Conservation (phyloP, 345 rosid genomes). For the Dovyalis caffra region DNA sequence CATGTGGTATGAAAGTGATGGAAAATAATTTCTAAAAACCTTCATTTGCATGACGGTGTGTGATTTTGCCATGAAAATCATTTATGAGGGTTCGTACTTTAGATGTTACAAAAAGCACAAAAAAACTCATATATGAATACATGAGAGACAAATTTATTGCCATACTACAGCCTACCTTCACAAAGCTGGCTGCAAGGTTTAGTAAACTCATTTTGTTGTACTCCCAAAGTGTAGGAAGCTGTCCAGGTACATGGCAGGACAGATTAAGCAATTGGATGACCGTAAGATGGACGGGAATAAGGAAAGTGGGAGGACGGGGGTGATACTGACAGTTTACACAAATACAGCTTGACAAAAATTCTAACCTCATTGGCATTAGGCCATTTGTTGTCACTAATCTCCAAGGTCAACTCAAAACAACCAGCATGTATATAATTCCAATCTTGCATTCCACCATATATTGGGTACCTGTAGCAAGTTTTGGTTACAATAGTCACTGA, state of each 20-base stretch:
- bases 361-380: constrained; percentile 80
- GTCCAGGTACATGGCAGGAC: constrained; percentile 19
- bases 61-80: neutral
- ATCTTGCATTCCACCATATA: constrained; percentile 99
- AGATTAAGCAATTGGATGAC: constrained; percentile 19
- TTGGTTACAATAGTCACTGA: constrained; percentile 15
- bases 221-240: constrained; percentile 89
- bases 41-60: neutral
- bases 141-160: neutral
- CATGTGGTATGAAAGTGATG: neutral
- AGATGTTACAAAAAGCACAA: neutral
- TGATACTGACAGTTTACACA: neutral
- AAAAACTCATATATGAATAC: neutral
- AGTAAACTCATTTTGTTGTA: constrained; percentile 89
- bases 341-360: constrained; percentile 8
- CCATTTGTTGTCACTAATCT: constrained; percentile 93
- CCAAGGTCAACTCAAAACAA: constrained; percentile 96
- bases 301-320: neutral
- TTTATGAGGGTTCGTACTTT: neutral
- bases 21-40: neutral
- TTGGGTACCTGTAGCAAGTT: constrained; percentile 74
- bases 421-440: constrained; percentile 96
- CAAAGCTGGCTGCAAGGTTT: constrained; percentile 77
- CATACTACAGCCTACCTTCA: constrained; percentile 48
- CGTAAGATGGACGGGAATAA: neutral